These are phyloP conservation scores for Ceratocystis alfenasii DNA, from an alignment of 2,329 filamentous ascomycete species.

Conservation along the genomic window DNA sequence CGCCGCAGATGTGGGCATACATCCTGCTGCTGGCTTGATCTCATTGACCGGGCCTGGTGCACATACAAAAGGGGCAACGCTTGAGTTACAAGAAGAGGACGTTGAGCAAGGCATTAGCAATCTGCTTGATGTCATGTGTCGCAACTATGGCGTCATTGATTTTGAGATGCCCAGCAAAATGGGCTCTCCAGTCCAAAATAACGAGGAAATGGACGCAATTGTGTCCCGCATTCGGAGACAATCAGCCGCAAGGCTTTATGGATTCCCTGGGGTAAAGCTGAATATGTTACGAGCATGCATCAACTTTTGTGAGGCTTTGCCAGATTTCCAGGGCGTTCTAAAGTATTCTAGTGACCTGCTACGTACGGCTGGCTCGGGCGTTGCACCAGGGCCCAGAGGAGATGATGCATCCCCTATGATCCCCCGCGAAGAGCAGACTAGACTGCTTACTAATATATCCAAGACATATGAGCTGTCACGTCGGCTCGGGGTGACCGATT, in stretches of 20 bases:
- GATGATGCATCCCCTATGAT: constrained; percentile 61
- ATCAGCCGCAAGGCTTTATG: constrained; percentile 52
- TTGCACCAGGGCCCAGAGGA: constrained; percentile 58
- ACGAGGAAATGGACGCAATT: constrained; percentile 38
- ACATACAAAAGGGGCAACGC: constrained; percentile 31
- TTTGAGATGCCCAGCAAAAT: constrained; percentile 31
- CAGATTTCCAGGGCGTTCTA: constrained; percentile 82
- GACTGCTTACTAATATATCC: constrained; percentile 72
- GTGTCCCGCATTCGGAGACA: constrained; percentile 49
- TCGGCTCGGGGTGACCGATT: constrained; percentile 56
- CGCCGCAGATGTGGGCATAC: constrained; percentile 90
- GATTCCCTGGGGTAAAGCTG: constrained; percentile 67
- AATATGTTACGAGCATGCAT: constrained; percentile 83
- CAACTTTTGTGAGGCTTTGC: constrained; percentile 84
- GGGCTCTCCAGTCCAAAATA: constrained; percentile 26
- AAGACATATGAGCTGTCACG: constrained; percentile 69
- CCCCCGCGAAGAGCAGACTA: constrained; percentile 68
- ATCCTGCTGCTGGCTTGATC: constrained; percentile 78
- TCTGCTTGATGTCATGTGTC: constrained; percentile 49
- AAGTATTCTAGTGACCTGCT: constrained; percentile 76
- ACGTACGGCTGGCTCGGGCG: constrained; percentile 66
- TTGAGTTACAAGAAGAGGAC: constrained; percentile 53
- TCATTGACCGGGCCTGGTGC: constrained; percentile 51
- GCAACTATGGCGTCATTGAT: constrained; percentile 51
- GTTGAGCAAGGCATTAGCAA: constrained; percentile 54